Percentiles rank a stretch among this genome's conserved stretches.
Evolutionary conservation across 1,139 yeast genomes (phyloP).

Genomic region (Candida frijolesensis): DNA sequence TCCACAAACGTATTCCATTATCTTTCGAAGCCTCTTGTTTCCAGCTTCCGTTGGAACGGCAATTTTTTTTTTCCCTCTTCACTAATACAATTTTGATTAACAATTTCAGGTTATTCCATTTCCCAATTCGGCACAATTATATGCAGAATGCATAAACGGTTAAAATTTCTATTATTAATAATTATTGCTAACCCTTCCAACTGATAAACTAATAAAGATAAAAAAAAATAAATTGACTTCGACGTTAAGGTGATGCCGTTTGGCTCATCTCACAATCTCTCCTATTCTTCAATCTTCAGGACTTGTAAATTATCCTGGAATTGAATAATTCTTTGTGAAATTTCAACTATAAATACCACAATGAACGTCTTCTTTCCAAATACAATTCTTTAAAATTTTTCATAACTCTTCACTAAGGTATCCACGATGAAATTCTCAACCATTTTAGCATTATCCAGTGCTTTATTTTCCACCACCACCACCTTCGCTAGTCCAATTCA

Average conservation of each 20-base stretch:
- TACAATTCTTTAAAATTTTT: not conserved
- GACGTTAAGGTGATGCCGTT: not conserved
- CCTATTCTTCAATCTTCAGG: not conserved
- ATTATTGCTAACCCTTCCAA: not conserved
- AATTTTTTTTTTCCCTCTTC: not conserved
- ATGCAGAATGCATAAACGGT: not conserved
- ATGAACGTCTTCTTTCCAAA: not conserved
- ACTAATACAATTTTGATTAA: not conserved
- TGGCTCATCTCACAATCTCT: not conserved
- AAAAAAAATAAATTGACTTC: not conserved
- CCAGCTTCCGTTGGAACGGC: constrained; percentile 1
- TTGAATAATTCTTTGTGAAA: too few species aligned
- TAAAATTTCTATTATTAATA: too few species aligned
- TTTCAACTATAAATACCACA: too few species aligned
- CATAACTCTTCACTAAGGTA: too few species aligned
- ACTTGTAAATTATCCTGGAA: too few species aligned
- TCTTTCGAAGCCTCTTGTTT: not conserved
- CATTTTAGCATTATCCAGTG: constrained; percentile 16
- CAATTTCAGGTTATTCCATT: not conserved
- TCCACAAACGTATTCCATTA: not conserved
- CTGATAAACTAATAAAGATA: not conserved
- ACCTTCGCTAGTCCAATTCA: constrained; percentile 24
- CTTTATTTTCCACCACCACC: constrained; percentile 16
- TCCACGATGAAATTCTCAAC: constrained; percentile 18
- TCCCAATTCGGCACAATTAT: not conserved